A percentile compares a stretch with the other conserved stretches of the same genome.
phyloP scores from a whole-genome alignment of 2,329 filamentous ascomycete species.

The Dactylellina leptospora region DNA sequence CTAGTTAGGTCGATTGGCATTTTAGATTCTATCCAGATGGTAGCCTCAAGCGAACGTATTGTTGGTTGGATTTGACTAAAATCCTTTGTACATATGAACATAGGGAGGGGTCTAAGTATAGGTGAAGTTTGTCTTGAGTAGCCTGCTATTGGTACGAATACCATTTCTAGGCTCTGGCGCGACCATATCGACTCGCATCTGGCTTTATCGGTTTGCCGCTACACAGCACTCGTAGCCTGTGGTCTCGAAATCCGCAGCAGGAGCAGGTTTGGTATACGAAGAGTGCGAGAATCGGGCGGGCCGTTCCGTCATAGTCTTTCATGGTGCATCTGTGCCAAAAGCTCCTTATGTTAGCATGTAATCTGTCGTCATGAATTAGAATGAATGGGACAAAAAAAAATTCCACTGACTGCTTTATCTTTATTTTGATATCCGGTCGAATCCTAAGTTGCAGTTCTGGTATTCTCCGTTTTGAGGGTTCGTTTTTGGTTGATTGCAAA shows the following conservation, averaged over 20 bases:
- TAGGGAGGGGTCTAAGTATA: no score
- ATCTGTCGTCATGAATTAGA: not conserved
- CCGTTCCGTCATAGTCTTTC: slow-evolving; percentile 16
- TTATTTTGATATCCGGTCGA: slow-evolving; percentile 8
- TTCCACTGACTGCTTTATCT: slow-evolving; percentile 28
- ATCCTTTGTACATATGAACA: no score
- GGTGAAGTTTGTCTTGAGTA: no score
- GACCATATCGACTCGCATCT: not conserved
- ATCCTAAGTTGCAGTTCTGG: not conserved
- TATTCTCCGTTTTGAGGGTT: slow-evolving; percentile 6
- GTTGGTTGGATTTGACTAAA: no score
- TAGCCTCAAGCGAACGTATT: no score
- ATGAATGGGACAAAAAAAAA: not conserved
- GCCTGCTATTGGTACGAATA: not conserved
- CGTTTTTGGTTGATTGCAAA: slow-evolving; percentile 7
- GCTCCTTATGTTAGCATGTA: not conserved
- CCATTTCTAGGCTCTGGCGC: not conserved
- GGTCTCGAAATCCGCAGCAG: slow-evolving; percentile 17
- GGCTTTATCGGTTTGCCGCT: slow-evolving; percentile 1
- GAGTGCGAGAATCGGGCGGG: slow-evolving; percentile 13
- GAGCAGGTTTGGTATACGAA: slow-evolving; percentile 18
- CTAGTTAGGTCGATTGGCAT: no score
- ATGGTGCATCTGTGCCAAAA: slow-evolving; percentile 19
- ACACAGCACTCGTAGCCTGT: slow-evolving; percentile 28
- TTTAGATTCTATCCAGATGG: no score